Evolutionary conservation across 1,139 yeast species (phyloP), one percentile per base, ranked within the genome.

Genomic region (Komagataea norvegica): DNA sequence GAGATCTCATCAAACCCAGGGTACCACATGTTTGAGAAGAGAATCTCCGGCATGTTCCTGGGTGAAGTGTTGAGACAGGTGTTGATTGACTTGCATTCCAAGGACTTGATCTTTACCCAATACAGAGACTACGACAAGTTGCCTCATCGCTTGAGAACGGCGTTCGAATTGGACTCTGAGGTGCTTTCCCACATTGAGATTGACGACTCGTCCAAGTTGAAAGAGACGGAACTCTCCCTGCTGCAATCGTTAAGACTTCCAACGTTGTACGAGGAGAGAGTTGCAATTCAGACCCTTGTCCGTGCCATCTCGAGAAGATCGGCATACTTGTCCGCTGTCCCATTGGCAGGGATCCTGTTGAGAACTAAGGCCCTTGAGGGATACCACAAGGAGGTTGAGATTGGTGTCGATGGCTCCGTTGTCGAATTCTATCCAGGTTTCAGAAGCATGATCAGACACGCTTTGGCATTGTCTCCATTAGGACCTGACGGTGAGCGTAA

Each of bases 321-420:
- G 13, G 96, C 96, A 1, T 77, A 76, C 49, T 71, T 89, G 38
- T 76, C 95, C 2, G 88, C 95, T 13, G 79, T 88, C 34, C 95
- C 96, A 35, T 68, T 89, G 42, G 89, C 95, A 14, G 96, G 93
- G 3, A 72, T 88, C 29, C 54, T 77, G 36, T 57, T 68, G 33
- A 74, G 75, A 59, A 75, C 80, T 3, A 68, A 67, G 31, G 78
- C 79, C 2, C 61, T 79, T 41, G 69, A 70, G 33, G 70, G 74
- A 41, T 76, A 72, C 44, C 74, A 74, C 45, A 74, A 70, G 41
- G 84, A 77, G 49, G 85, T 88, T 39, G 96, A 88, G 59, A 74
- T 89, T 49, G 96, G 96, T 34, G 87, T 89, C 44, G 96, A 88
- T 59, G 97, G 97, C 21, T 80, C 95, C 4, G 93, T 89, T 41